Base-by-base conservation (phyloP, 2,329 filamentous ascomycete genomes). In the Diplodia mutila region DNA sequence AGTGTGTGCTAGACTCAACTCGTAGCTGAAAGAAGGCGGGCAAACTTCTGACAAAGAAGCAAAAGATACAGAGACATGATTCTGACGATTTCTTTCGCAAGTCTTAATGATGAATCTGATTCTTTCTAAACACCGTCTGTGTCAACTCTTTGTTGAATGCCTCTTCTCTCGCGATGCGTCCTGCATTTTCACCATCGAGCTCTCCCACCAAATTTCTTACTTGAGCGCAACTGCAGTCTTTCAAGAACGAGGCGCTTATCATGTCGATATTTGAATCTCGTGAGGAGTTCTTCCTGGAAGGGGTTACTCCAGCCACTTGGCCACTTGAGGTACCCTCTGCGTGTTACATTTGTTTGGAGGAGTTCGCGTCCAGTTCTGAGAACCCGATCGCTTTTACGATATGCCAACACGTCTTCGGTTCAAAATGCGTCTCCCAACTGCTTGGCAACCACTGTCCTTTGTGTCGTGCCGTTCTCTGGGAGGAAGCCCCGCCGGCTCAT, bases 1-100 rank as follows among this genome's bases (percentile, higher is more conserved):
- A 72, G 71, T 61, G 81, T 83, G 11, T 83, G 81, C 68, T 83
- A 63, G n/a, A 51, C 59, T 14, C 25, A 1, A 21, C 42, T 51
- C 3, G 29, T 8, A 16, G 21, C 2, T 7, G 34, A 18, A 21
- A 11, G 14, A 32, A n/a, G 12, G n/a, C 21, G 21, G 9, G 37
- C 14, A 23, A 59, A 3, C n/a, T 37, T 34, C 18, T 55, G n/a
- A 39, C 53, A 55, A 55, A 37, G 53, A 39, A 23, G 32, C 11
- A 27, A 37, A 39, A 39, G 29, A 1, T 23, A 55, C 29, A 1
- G 29, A 55, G 18, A 23, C 34, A 34, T 37, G 49, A 52, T 8
- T 52, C 42, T 21, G 11, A 46, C 11, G 16, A n/a, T n/a, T 46
- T 46, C 39, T 46, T n/a, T n/a, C 12, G 21, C 6, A 21, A 34